phyloP scores from a whole-genome alignment of 78 protist species.

The Trichosphaerium sp. region DNA sequence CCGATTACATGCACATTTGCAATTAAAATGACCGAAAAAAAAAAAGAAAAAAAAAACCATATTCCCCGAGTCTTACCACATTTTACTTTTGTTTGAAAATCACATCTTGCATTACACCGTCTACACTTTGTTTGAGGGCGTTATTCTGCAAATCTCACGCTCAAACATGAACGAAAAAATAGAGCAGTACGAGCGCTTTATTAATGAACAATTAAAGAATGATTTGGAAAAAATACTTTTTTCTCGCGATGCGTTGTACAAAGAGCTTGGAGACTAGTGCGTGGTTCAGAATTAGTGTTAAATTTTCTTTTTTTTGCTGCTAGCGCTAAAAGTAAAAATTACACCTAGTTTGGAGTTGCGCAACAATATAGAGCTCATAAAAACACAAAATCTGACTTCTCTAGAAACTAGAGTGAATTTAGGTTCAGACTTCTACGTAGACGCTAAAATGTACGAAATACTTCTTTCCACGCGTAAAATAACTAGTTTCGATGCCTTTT shows the following conservation, averaged over 20 bases:
- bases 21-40: too few relatives aligned
- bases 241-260: not conserved
- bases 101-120: too few relatives aligned
- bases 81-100: too few relatives aligned
- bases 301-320: not conserved
- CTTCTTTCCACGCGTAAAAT: not conserved
- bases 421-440: slow-evolving; percentile 42
- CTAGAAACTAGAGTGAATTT: slow-evolving; percentile 47
- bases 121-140: too few relatives aligned
- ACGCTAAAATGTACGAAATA: slow-evolving; percentile 31
- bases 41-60: too few relatives aligned
- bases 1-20: too few relatives aligned
- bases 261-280: slow-evolving; percentile 5
- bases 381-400: slow-evolving; percentile 18
- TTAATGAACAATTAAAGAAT: slow-evolving; percentile 8
- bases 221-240: not conserved
- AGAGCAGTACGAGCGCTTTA: not conserved
- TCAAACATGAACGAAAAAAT: too few relatives aligned
- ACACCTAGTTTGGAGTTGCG: slow-evolving; percentile 39
- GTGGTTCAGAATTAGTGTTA: not conserved
- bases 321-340: too few relatives aligned
- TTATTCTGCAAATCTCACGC: too few relatives aligned
- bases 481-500: not conserved
- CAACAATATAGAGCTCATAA: slow-evolving; percentile 32
- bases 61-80: too few relatives aligned